phyloP scores from a whole-genome alignment of 495 filamentous ascomycete genomes.

The Talaromyces proteolyticus region DNA sequence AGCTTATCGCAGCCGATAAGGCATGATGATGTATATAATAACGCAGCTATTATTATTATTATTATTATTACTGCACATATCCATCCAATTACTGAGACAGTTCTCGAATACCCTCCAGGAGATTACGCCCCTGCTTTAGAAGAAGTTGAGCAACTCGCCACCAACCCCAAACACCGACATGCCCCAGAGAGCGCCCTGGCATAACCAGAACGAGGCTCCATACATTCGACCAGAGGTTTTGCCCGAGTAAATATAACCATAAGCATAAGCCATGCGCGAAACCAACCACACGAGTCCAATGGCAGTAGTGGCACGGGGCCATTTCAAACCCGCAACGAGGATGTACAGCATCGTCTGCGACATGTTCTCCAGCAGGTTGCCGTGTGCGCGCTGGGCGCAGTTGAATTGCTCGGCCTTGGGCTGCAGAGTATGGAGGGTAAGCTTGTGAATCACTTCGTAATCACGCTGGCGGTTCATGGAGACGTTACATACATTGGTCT shows the following conservation, averaged over 20 bases:
- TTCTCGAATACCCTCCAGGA: too few species aligned
- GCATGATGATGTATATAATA: background rate
- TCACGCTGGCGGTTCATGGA: constrained; percentile 34
- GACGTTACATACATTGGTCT: constrained; percentile 45
- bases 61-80: too few species aligned
- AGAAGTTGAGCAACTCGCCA: constrained; percentile 18
- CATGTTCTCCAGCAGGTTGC: constrained; percentile 64
- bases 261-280: constrained; percentile 46
- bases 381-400: constrained; percentile 68
- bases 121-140: too few species aligned
- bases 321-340: constrained; percentile 51
- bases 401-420: constrained; percentile 47
- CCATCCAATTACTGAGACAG: too few species aligned
- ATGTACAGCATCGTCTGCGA: constrained; percentile 49
- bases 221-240: constrained; percentile 38
- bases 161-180: constrained; percentile 39
- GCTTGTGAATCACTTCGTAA: constrained; percentile 22
- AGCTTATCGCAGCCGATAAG: background rate
- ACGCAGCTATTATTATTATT: background rate
- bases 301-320: constrained; percentile 46
- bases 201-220: constrained; percentile 31
- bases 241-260: constrained; percentile 51
- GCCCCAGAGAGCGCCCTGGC: constrained; percentile 38
- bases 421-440: constrained; percentile 12
- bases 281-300: constrained; percentile 53